Base-by-base conservation (phyloP, 345 rosid genomes). In the Clausena lansium region DNA sequence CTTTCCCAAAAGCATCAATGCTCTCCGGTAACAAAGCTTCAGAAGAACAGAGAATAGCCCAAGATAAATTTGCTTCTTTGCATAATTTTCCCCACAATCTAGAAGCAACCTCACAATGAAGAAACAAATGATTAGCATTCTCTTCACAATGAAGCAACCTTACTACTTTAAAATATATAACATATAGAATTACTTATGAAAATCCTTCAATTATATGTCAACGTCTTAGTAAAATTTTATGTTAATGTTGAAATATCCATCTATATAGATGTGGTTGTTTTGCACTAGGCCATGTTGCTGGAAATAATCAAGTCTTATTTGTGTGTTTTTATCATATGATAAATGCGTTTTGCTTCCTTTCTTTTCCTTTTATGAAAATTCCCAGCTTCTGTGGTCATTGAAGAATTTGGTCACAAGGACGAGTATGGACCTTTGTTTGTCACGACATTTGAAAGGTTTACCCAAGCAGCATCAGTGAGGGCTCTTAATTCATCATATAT, bases 381-480 rank as follows among this genome's bases (percentile, higher is more conserved):
- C 25, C 50, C 95, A 95, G 99, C 97, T 64, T 91, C 98, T 80
- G 84, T 93, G 77, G 93, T 93, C 41, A 85, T 93, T 24, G 99
- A 95, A 84, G 99, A 95, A 83, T 95, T 93, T 82, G 93, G 98
- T 76, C 90, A 92, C 47, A 89, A 80, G 73, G 98, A 93, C 82
- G 99, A 89, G 81, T 93, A 91, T 33, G 93, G 95, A 70, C 85
- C 89, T 78, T 73, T 95, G 85, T 91, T 91, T 81, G 83, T 92
- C 79, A 86, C 86, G 79, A 90, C 94, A 8, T 93, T 95, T 80
- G 98, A 93, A 85, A 87, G 94, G 79, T 91, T 95, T 84, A 89
- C 96, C 6, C 91, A 85, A 83, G 92, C 96, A 79, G 80, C 95
- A 74, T 93, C 98, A 33, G 85, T 95, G 45, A 85, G 90, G 91